Evolutionary conservation across 148 eudicot species (phyloP), one percentile per base, ranked within the genome.

Genomic region (Fagopyrum tataricum): DNA sequence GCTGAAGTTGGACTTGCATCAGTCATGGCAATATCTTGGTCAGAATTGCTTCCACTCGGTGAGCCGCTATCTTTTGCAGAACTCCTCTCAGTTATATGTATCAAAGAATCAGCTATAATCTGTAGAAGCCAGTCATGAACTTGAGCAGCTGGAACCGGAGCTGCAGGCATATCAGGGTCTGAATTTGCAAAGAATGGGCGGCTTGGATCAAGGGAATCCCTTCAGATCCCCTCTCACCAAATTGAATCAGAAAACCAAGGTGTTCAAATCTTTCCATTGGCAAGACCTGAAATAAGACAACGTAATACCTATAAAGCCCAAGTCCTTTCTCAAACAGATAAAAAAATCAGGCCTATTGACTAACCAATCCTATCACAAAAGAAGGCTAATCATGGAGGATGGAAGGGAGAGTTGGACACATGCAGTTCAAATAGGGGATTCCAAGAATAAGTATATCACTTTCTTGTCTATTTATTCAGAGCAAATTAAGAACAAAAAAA

Each of bases 121-220:
- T 94, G 88, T 70, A 91, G 77, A 76, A 94, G 90, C 97, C 96
- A 94, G 47, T 91, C 98, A 77, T 87, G 98, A 79, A 87, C 89
- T 82, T 86, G 91, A 56, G 92, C 79, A 31, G 88, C 91, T 76
- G 97, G 85, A 83, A 94, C 96, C 74, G 97, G 93, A 76, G 85
- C 96, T 72, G 98, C 97, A 77, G 97, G 98, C 98, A 94, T 94
- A 73, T 94, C 93, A 58, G 98, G 97, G 79, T 94, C 98, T 72
- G 98, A 94, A 82, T 94, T 94, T 1, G 98, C 97, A 74, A 94
- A 94, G 82, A 91, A 94, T 51, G 96, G 21, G 91, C 82, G 44
- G 85, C 90, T 79, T 94, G 97, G 82, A 90, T 91, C 85, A 94
- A 76, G 43, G 93, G 89, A 59, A 82, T 83, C 74, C 80, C 85